Conservation (phyloP, 2,329 filamentous ascomycete genomes). For the Calonectria honghensis region DNA sequence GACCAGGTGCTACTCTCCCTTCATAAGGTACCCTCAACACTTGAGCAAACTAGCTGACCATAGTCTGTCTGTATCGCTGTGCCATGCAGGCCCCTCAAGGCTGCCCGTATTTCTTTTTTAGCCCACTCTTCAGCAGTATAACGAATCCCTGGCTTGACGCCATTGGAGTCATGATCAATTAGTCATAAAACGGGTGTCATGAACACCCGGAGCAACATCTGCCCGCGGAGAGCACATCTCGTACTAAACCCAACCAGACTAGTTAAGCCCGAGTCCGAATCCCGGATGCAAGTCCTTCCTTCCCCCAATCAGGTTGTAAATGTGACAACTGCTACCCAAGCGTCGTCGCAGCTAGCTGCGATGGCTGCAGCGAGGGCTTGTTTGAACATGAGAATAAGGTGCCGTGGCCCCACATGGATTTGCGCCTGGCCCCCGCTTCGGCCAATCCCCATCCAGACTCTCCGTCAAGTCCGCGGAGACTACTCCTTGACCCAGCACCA, state of each 20-base stretch:
- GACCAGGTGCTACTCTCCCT: background rate
- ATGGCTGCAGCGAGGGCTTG: background rate
- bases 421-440: background rate
- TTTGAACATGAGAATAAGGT: constrained; percentile 10
- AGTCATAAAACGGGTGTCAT: constrained; percentile 5
- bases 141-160: too few relatives aligned
- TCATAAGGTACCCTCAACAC: background rate
- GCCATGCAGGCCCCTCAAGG: too few relatives aligned
- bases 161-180: background rate
- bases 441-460: background rate
- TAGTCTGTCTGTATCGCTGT: background rate
- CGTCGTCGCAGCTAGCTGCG: background rate
- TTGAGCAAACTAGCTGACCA: background rate
- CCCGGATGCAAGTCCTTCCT: background rate
- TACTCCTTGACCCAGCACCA: background rate
- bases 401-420: background rate
- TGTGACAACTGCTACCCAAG: too few relatives aligned
- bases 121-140: background rate
- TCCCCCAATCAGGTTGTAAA: background rate
- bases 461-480: constrained; percentile 18
- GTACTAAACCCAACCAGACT: background rate
- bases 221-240: too few relatives aligned
- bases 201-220: background rate
- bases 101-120: background rate
- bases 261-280: constrained; percentile 3